phyloP scores from a whole-genome alignment of 192 early-diverging fungal genomes.

The Gryganskiella cystojenkinii region DNA sequence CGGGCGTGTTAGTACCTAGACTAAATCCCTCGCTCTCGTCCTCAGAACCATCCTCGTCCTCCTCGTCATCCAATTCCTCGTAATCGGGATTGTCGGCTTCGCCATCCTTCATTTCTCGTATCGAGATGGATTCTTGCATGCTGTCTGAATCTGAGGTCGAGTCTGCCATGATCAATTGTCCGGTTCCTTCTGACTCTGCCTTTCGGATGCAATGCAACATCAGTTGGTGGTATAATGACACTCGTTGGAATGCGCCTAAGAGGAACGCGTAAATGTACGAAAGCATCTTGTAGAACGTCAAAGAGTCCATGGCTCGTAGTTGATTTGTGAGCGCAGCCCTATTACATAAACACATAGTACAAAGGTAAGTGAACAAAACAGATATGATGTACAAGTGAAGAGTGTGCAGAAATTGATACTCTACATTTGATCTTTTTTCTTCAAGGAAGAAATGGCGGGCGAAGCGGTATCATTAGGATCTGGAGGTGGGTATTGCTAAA shows the following conservation, averaged over 20 bases:
- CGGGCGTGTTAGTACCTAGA: slow-evolving; percentile 36
- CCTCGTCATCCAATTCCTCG: slow-evolving; percentile 14
- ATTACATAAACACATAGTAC: too few relatives aligned
- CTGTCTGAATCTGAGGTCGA: slow-evolving; percentile 30
- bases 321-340: slow-evolving; percentile 72
- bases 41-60: slow-evolving; percentile 23
- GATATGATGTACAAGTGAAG: not conserved
- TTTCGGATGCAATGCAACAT: slow-evolving; percentile 73
- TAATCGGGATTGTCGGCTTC: slow-evolving; percentile 11
- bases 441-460: slow-evolving; percentile 13
- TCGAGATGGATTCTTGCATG: slow-evolving; percentile 27
- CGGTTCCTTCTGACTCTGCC: slow-evolving; percentile 56
- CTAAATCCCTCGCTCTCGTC: slow-evolving; percentile 34
- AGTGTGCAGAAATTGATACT: too few relatives aligned
- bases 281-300: slow-evolving; percentile 84
- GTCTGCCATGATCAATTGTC: slow-evolving; percentile 44
- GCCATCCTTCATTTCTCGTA: slow-evolving; percentile 23
- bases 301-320: slow-evolving; percentile 83
- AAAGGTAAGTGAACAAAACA: slow-evolving; percentile 6
- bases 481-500: slow-evolving; percentile 56
- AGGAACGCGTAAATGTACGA: slow-evolving; percentile 80
- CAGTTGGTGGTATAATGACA: slow-evolving; percentile 77
- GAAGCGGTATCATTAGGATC: slow-evolving; percentile 12
- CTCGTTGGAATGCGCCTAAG: slow-evolving; percentile 77
- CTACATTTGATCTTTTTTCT: slow-evolving; percentile 53